Conservation (phyloP, 176 grass and related monocot genomes). For the Hsuehochloa calcarea region DNA sequence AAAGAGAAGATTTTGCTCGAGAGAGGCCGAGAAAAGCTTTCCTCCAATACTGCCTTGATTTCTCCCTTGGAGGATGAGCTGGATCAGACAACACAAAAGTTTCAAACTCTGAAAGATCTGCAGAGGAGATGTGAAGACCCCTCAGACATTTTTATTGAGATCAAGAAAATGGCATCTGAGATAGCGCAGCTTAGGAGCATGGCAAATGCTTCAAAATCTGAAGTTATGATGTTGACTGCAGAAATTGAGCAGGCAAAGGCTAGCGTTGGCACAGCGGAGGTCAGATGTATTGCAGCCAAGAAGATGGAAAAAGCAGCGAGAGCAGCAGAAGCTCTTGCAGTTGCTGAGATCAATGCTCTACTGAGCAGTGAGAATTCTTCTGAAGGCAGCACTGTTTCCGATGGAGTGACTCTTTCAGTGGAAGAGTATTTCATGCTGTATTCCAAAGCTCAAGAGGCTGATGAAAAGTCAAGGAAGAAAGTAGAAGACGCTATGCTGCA, state of each 20-base stretch:
- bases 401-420: conserved; percentile 54
- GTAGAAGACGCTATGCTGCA: conserved; percentile 52
- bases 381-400: conserved; percentile 10
- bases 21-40: conserved; percentile 54
- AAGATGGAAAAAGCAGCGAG: conserved; percentile 91
- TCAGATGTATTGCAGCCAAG: conserved; percentile 65
- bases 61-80: conserved; percentile 66
- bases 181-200: conserved; percentile 62
- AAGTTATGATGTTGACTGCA: conserved; percentile 46
- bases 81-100: conserved; percentile 49
- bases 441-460: conserved; percentile 59
- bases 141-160: conserved; percentile 50
- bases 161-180: conserved; percentile 71
- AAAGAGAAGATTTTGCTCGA: conserved; percentile 62
- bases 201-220: conserved; percentile 62
- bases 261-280: conserved; percentile 63
- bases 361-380: conserved; percentile 53
- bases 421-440: conserved; percentile 66
- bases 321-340: conserved; percentile 73
- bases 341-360: conserved; percentile 76
- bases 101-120: conserved; percentile 52
- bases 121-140: conserved; percentile 46
- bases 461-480: conserved; percentile 63
- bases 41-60: conserved; percentile 44
- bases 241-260: conserved; percentile 81